Base-by-base conservation (phyloP, 768 basidiomycete genomes). In the Wakefieldia striispora region DNA sequence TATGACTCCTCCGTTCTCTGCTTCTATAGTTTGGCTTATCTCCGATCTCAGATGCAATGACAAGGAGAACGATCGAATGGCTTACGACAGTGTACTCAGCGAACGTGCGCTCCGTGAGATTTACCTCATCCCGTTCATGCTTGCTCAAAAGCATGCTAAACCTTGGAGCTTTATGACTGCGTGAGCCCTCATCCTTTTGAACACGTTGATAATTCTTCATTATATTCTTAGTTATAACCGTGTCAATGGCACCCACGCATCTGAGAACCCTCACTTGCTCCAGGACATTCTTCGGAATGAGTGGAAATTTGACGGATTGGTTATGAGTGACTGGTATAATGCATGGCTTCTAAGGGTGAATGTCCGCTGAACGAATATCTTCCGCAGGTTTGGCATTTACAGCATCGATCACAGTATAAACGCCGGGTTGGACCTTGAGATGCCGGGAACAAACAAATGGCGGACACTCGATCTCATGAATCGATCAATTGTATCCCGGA, bases 291-390 rank as follows among this genome's bases (percentile, higher is more conserved):
- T 90, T 2, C 75, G 87, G 10, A 76, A 77, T 14, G 89, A 91
- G 60, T 91, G 89, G 88, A 76, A 79, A 35, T 87, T 78, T 56
- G 72, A 83, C n/a, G 84, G 85, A 3, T 63, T 81, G 70, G 72
- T 87, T 49, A 91, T 91, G 87, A 87, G 85, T 50, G 90, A 91
- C 63, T 93, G 90, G 89, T 87, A 65, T 20, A 63, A 19, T 12
- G 14, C 6, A 9, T 10, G 2, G 13, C 13, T 20, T 9, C 10
- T 2, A 8, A 47, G 20, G 35, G 21, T 31, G 12, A 12, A 23
- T n/a, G 27, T 40, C 40, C 40, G 36, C 10, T 40, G 35, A 51
- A 29, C 33, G 31, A 35, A 49, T 47, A 27, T 2, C 4, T n/a
- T 31, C 8, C 41, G 19, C 46, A 86, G 84, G 84, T 86, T 85